These are phyloP conservation scores for Aspergillus ellipticus DNA, from an alignment of 495 filamentous ascomycete genomes.

Conservation along the genomic window DNA sequence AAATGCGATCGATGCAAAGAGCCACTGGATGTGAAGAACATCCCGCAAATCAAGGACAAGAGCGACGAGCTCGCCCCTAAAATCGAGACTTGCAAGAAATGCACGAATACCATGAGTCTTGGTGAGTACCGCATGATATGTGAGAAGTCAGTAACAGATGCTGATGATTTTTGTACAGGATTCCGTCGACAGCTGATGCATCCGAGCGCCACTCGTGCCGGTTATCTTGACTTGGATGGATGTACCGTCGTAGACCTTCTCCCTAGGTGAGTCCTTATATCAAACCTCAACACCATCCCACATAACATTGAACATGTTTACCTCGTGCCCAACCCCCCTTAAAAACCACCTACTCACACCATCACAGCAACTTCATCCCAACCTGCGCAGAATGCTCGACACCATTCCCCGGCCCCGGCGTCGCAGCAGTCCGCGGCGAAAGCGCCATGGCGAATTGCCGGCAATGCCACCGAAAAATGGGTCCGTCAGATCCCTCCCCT, in stretches of 20 bases:
- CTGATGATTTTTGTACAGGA: constrained; percentile 28
- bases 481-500: constrained; percentile 31
- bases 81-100: constrained; percentile 69
- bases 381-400: constrained; percentile 81
- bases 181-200: constrained; percentile 79
- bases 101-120: constrained; percentile 63
- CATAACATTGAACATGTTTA: background rate
- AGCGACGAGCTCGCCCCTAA: constrained; percentile 29
- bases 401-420: constrained; percentile 55
- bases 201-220: constrained; percentile 68
- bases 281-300: background rate
- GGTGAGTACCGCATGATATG: constrained; percentile 24
- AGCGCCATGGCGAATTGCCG: constrained; percentile 74
- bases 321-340: no score
- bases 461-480: constrained; percentile 79
- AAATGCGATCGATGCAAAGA: constrained; percentile 88
- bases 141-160: background rate
- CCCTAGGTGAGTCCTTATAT: constrained; percentile 53
- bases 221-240: constrained; percentile 77
- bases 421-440: constrained; percentile 71
- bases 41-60: constrained; percentile 48
- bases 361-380: constrained; percentile 67
- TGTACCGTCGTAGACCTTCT: constrained; percentile 78
- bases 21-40: constrained; percentile 62
- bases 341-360: constrained; percentile 3